Base-by-base conservation (phyloP, 257 asterid genomes). In the Fraxinus excelsior region DNA sequence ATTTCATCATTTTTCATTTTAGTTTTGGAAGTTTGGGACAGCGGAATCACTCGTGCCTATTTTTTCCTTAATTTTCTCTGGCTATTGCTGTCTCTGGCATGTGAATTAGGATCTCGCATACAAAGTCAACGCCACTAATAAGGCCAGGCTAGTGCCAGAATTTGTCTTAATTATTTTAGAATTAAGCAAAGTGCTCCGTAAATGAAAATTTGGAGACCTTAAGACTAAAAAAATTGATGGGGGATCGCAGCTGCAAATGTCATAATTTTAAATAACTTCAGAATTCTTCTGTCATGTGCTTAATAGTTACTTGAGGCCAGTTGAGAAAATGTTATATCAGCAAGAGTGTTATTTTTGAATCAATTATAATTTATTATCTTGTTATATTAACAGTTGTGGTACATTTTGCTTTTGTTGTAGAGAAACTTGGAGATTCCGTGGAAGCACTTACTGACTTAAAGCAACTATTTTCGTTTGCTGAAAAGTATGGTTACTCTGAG, bases 391-490 rank as follows among this genome's bases (percentile, higher is more conserved):
- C 42, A 37, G 8, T 7, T 37, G 49, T 60, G 34, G 29, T 72
- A 71, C 25, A 9, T 46, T 71, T 71, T 80, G 38, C 23, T 40
- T 71, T 62, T 70, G 7, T 70, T 77, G 67, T 86, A 93, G 98
- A 88, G 85, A 96, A 91, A 90, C 90, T 96, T 53, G 98, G 97
- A 28, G 81, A 82, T 67, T 79, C 91, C 46, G 91, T 90, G 70
- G 98, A 95, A 84, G 98, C 94, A 67, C 85, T 96, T 68, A 73
- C 89, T 70, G 98, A 96, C 76, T 84, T 93, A 82, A 93, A 90
- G 88, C 82, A 86, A 80, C 88, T 96, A 72, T 96, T 96, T 84
- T 84, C 92, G 67, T 97, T 91, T 74, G 94, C 96, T 82, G 97
- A 93, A 77, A 87, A 90, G 77, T 93, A 90, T 76, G 97, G 97